Evolutionary conservation across 495 filamentous ascomycete genomes (phyloP), one percentile per base, ranked within the genome.

Genomic region (Penicilliopsis zonata): DNA sequence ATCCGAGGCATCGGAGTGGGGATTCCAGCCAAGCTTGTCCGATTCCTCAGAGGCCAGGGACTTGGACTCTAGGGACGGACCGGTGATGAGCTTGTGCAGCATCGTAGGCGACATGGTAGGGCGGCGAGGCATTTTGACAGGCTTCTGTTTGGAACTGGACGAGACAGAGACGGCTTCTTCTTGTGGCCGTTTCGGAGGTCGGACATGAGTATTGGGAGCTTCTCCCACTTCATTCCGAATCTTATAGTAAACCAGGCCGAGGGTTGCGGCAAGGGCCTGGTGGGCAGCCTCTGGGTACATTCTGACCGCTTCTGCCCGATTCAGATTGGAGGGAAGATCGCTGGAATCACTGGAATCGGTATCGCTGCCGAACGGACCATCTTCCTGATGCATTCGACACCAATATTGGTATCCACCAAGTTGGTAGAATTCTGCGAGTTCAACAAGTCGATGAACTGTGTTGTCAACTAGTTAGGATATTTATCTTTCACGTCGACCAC

Each of bases 201-300:
- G 50, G 15, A 52, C 38, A 3, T 32, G 49, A 3, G 44, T 35
- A 27, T 46, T 43, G 1, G 45, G 50, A 2, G 49, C 51, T 18
- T 60, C 59, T 1, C 59, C 56, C 4, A 57, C 52, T 32, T 60
- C 54, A 22, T 63, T 63, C 6, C 56, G 56, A 22, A 63, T 63
- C 39, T 60, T 60, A 35, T 57, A 58, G 34, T 60, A 63, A 2
- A 59, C 50, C 13, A 63, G 39, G 17, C 59, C 59, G 8, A 60
- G 30, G 3, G 47, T 57, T n/a, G 56, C 59, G 13, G 59, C 59
- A 1, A 63, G 43, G 1, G 59, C 59, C 37, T 60, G 59, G 31
- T 59, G 59, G 14, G 54, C 55, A 18, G 56, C 54, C 28, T 63
- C 59, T 4, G 59, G 59, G 34, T 45, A 55, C 21, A 41, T 33